Evolutionary conservation across 306 rosid species (phyloP), one percentile per base, ranked within the genome.

Genomic region (Vigna hirtella): DNA sequence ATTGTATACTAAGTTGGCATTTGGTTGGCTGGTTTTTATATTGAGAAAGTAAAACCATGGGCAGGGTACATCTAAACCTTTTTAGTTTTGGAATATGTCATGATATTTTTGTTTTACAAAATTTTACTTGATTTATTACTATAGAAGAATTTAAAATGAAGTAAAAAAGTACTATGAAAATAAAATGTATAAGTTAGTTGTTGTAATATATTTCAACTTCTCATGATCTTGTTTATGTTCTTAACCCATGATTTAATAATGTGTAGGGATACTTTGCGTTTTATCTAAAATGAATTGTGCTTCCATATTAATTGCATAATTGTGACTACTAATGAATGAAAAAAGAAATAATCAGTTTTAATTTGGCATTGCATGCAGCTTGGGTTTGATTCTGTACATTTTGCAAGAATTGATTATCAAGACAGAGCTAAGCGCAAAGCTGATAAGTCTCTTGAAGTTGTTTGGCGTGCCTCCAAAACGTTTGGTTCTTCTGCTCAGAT

Each of bases 371-470:
- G 82, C 90, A 94, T 84, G 82, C 90, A 94, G 98, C 81, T 92
- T 47, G 98, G 98, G 12, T 94, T 94, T 82, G 98, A 94, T 47
- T 94, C 98, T 7, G 87, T 94, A 8, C 98, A 94, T 85, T 94
- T 94, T 45, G 98, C 98, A 15, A 88, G 98, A 74, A 84, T 94
- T 84, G 98, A 94, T 84, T 92, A 86, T 78, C 95, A 89, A 76
- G 98, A 94, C 72, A 85, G 96, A 85, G 93, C 87, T 30, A 81
- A 85, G 72, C 89, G 98, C 48, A 92, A 79, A 82, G 80, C 1
- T 48, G 90, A 90, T 4, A 94, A 94, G 63, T 80, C 97, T 45
- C 96, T 94, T 50, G 98, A 94, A 88, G 97, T 94, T 72, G 84
- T 94, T 58, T 94, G 98, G 98, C 96, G 93, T 42, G 98, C 86